phyloP scores from a whole-genome alignment of 2,329 filamentous ascomycete genomes.

The Cytospora chrysosperma region DNA sequence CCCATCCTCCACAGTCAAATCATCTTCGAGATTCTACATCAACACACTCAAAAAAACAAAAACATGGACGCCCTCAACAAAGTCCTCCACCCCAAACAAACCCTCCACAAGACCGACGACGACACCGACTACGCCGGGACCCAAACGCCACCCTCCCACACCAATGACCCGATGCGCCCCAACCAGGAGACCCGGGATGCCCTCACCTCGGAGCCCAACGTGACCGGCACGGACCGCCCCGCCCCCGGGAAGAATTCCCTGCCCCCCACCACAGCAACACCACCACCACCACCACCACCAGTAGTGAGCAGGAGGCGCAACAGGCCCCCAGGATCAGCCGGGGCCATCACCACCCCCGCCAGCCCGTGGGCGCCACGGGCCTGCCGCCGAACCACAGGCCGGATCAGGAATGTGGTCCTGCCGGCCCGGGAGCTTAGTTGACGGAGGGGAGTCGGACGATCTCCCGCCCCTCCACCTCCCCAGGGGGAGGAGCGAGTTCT shows the following conservation, averaged over 20 bases:
- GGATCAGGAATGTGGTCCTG: background rate
- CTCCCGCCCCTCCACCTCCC: no score
- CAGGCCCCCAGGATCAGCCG: constrained; percentile 21
- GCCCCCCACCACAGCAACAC: no score
- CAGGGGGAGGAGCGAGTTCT: no score
- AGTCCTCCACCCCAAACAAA: constrained; percentile 21
- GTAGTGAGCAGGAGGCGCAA: background rate
- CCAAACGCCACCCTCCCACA: background rate
- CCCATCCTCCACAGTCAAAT: background rate
- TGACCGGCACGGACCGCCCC: constrained; percentile 13
- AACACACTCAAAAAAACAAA: background rate
- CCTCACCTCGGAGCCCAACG: constrained; percentile 17
- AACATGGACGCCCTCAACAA: constrained; percentile 23
- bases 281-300: no score
- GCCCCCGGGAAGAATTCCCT: constrained; percentile 1
- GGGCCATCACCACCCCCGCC: constrained; percentile 23
- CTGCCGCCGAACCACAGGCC: constrained; percentile 10
- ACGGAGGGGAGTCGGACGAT: no score
- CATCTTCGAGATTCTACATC: no score
- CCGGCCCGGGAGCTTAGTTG: background rate
- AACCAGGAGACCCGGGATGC: constrained; percentile 16
- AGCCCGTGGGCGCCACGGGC: constrained; percentile 20
- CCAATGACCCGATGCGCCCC: background rate
- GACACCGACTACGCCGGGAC: background rate
- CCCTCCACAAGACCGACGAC: constrained; percentile 1